These are phyloP conservation scores for Paraurostyla sp. DNA, from an alignment of 73 alveolate genomes.

Conservation along the genomic window DNA sequence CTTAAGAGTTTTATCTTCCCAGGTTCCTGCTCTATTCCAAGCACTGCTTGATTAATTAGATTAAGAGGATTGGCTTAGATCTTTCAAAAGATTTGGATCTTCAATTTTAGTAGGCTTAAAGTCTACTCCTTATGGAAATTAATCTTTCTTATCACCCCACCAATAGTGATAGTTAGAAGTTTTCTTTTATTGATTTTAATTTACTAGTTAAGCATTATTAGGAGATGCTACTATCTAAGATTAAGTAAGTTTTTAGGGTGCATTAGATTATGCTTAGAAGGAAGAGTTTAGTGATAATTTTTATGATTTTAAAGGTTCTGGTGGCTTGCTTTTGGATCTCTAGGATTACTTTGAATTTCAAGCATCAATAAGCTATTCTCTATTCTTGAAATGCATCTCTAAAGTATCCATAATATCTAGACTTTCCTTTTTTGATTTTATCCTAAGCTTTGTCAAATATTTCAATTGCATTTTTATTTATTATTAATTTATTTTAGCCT, in stretches of 20 bases:
- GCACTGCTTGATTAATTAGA: not conserved
- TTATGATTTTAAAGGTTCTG: not conserved
- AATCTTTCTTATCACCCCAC: not conserved
- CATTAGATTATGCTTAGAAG: not conserved
- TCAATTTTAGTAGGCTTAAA: slow-evolving; percentile 6
- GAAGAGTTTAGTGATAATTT: not conserved
- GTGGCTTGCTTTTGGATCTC: not conserved
- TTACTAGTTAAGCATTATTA: not conserved
- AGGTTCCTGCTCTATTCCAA: slow-evolving; percentile 22
- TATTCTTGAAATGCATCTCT: not conserved
- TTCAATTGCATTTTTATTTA: not conserved
- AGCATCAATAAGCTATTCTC: not conserved
- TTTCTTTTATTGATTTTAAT: not conserved
- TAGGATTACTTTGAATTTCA: not conserved
- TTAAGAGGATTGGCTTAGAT: not conserved
- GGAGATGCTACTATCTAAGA: not conserved
- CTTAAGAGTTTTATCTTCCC: not conserved
- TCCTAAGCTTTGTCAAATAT: not conserved
- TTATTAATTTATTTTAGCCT: too few relatives aligned
- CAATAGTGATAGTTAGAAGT: not conserved
- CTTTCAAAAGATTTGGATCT: not conserved
- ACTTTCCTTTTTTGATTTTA: not conserved
- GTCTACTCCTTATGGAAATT: not conserved
- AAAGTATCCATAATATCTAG: not conserved
- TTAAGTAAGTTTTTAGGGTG: not conserved